Evolutionary conservation across 305 asterid genomes (phyloP).

Genomic region (Fraxinus velutina): DNA sequence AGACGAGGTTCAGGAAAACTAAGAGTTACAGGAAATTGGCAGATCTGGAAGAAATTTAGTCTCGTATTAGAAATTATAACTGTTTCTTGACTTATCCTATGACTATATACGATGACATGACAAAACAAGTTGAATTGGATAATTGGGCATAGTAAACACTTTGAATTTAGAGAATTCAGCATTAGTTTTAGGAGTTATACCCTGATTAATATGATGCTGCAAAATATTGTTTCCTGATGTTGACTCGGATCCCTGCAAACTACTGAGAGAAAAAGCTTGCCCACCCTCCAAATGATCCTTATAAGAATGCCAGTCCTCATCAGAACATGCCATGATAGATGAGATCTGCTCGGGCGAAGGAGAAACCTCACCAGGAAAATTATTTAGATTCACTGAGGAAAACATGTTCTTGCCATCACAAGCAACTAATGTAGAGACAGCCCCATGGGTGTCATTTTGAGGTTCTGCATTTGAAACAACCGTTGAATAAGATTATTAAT

Average conservation of each 20-base stretch:
- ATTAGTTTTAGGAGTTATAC: conserved; percentile 17
- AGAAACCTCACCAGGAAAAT: conserved; percentile 23
- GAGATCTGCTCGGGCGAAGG: conserved; percentile 39
- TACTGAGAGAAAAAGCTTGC: conserved; percentile 19
- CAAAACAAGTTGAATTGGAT: background rate
- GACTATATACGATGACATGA: background rate
- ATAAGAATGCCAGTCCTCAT: conserved; percentile 31
- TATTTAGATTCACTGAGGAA: conserved; percentile 19
- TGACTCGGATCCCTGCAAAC: conserved; percentile 22
- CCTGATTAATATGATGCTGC: conserved; percentile 7
- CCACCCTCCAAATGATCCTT: conserved; percentile 31
- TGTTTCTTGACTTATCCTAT: background rate
- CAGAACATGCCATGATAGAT: conserved; percentile 38
- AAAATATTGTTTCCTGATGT: conserved; percentile 29
- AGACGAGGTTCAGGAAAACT: background rate
- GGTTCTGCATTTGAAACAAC: conserved; percentile 29
- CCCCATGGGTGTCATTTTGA: conserved; percentile 22
- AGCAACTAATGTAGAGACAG: conserved; percentile 18
- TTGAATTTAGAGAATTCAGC: conserved; percentile 1
- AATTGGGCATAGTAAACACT: background rate
- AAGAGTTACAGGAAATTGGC: background rate
- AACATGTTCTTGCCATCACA: conserved; percentile 28
- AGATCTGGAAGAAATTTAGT: background rate
- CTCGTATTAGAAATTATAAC: background rate
- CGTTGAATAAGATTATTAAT: background rate